These are phyloP conservation scores for Diaporthe capsici DNA, from an alignment of 2,329 filamentous ascomycete genomes.

Conservation along the genomic window DNA sequence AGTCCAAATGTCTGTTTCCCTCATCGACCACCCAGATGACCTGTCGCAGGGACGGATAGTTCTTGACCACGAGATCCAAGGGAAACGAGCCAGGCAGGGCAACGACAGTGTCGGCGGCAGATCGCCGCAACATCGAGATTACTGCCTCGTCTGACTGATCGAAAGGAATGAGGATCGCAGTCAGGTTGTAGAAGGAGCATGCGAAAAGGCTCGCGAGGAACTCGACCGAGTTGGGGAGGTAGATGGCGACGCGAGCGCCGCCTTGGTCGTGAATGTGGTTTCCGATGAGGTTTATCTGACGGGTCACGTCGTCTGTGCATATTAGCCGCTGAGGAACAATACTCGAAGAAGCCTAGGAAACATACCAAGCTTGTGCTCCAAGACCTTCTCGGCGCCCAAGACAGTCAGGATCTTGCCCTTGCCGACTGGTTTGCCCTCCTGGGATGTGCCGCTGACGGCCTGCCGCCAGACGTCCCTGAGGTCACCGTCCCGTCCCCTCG, in stretches of 20 bases:
- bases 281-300: conserved; percentile 90
- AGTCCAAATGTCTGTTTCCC: conserved; percentile 93
- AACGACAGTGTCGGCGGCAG: conserved; percentile 84
- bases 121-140: conserved; percentile 78
- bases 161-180: conserved; percentile 87
- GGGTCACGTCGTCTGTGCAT: conserved; percentile 76
- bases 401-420: conserved; percentile 84
- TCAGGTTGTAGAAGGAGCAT: conserved; percentile 90
- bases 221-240: conserved; percentile 94
- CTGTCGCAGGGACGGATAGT: conserved; percentile 79
- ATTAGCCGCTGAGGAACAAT: conserved; percentile 32
- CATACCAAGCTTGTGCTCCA: conserved; percentile 78
- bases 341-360: not conserved
- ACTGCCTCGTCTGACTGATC: conserved; percentile 79
- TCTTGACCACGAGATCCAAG: conserved; percentile 78
- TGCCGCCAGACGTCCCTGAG: conserved; percentile 91
- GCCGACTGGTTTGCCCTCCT: conserved; percentile 72
- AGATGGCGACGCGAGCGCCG: conserved; percentile 85
- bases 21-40: conserved; percentile 95
- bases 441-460: conserved; percentile 74
- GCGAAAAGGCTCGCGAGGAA: conserved; percentile 87
- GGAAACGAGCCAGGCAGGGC: conserved; percentile 90
- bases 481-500: conserved; percentile 87
- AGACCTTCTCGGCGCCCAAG: conserved; percentile 79
- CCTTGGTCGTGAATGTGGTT: conserved; percentile 79